A percentile compares a stretch with the other conserved stretches of the same genome.
Evolutionary conservation across 352 stramenopile genomes (phyloP).

Genomic region (Pythium brassicae): DNA sequence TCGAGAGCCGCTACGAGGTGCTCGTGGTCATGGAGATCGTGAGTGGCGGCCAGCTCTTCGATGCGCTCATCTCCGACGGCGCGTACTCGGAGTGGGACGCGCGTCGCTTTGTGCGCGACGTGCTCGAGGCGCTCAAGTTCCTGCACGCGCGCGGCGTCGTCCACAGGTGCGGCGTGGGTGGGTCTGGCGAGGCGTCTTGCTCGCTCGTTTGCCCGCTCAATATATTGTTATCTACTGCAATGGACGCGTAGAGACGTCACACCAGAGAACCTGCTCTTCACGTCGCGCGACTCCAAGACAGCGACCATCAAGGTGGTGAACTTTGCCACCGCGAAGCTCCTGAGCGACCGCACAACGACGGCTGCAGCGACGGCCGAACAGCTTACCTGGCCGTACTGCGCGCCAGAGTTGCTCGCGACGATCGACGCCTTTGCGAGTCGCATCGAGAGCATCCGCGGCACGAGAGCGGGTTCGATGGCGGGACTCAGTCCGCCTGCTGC

Average conservation of each 20-base stretch:
- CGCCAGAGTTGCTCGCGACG: conserved; percentile 55
- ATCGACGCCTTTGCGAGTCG: conserved; percentile 6
- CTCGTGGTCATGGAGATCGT: conserved; percentile 62
- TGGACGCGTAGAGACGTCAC: conserved; percentile 53
- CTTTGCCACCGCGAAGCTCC: conserved; percentile 74
- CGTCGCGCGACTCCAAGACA: conserved; percentile 53
- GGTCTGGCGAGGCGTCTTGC: no score
- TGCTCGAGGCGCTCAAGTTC: conserved; percentile 52
- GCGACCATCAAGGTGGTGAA: conserved; percentile 80
- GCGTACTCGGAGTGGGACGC: conserved; percentile 77
- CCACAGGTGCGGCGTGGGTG: conserved; percentile 56
- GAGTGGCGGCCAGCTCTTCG: conserved; percentile 60
- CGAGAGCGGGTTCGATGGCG: conserved; percentile 3
- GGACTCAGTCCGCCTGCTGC: neutral
- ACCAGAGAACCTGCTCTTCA: conserved; percentile 83
- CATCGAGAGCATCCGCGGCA: conserved; percentile 12
- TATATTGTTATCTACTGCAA: no score
- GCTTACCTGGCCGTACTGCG: conserved; percentile 61
- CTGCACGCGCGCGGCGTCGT: conserved; percentile 72
- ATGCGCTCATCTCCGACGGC: conserved; percentile 62
- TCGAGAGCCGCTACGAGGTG: conserved; percentile 44
- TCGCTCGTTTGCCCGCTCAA: no score
- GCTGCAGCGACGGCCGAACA: conserved; percentile 11
- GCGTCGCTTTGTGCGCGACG: conserved; percentile 36
- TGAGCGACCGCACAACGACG: conserved; percentile 24